Percentiles rank a stretch among this genome's conserved stretches.
Evolutionary conservation across 2,329 filamentous ascomycete genomes (phyloP).

Genomic region (Ophiosphaerella herpotricha): DNA sequence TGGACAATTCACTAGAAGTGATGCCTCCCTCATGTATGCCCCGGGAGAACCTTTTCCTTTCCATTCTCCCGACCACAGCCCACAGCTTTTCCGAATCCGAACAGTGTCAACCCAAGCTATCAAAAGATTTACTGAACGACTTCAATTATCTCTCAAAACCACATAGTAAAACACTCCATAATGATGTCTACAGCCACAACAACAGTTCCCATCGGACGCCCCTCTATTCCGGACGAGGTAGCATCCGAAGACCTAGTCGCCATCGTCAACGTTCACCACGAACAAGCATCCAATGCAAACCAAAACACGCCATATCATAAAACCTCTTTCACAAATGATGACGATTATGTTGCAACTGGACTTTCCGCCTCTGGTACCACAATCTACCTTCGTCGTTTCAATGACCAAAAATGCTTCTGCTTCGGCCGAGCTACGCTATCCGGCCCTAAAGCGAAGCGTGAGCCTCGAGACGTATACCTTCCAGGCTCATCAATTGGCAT

Average conservation of each 20-base stretch:
- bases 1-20: too few species aligned
- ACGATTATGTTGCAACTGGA: background rate
- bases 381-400: constrained; percentile 10
- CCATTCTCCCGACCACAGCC: too few species aligned
- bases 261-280: constrained; percentile 14
- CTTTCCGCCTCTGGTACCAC: background rate
- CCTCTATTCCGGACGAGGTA: constrained; percentile 8
- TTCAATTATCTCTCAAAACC: too few species aligned
- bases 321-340: background rate
- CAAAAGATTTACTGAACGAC: background rate
- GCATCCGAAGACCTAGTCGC: constrained; percentile 9
- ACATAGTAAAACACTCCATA: too few species aligned
- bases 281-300: constrained; percentile 9
- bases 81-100: too few species aligned
- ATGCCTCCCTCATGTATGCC: too few species aligned
- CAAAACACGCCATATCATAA: constrained; percentile 4
- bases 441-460: background rate
- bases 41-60: too few species aligned
- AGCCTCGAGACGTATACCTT: constrained; percentile 18
- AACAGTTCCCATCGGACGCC: constrained; percentile 3
- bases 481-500: constrained; percentile 7
- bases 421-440: constrained; percentile 7
- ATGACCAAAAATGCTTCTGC: constrained; percentile 5
- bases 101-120: too few species aligned
- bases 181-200: background rate